Percentiles rank a stretch among this genome's conserved stretches.
These are phyloP conservation scores for Apodospora peruviana DNA, from an alignment of 495 filamentous ascomycete genomes.

Conservation along the genomic window DNA sequence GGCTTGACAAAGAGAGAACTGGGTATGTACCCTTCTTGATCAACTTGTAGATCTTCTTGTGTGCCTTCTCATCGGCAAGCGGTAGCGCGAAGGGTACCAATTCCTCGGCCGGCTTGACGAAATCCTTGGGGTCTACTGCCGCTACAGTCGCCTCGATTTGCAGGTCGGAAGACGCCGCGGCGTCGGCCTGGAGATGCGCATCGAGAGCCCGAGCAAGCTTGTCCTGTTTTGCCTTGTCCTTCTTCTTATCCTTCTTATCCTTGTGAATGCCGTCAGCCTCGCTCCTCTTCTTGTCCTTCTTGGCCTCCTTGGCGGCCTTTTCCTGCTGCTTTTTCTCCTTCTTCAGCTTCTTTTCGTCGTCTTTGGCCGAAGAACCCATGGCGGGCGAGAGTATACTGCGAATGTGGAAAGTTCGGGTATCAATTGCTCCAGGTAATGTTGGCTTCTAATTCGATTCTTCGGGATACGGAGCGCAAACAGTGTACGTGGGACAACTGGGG, in stretches of 20 bases:
- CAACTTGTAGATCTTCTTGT: constrained; percentile 88
- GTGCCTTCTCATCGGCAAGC: constrained; percentile 80
- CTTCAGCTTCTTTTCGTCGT: constrained; percentile 17
- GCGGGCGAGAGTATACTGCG: too few species aligned
- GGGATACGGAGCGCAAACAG: too few species aligned
- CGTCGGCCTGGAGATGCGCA: constrained; percentile 25
- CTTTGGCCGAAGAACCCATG: constrained; percentile 19
- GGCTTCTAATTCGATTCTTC: too few species aligned
- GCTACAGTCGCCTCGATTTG: constrained; percentile 35
- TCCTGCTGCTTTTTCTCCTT: constrained; percentile 15
- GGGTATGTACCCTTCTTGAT: constrained; percentile 76
- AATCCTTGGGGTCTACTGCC: constrained; percentile 24
- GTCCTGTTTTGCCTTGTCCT: constrained; percentile 51
- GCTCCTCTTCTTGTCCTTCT: constrained; percentile 68
- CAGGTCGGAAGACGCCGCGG: constrained; percentile 14
- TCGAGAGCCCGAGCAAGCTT: constrained; percentile 36
- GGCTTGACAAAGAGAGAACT: constrained; percentile 1
- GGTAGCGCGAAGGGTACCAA: constrained; percentile 92
- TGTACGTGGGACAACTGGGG: too few species aligned
- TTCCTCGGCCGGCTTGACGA: constrained; percentile 55
- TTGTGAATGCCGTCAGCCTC: constrained; percentile 71
- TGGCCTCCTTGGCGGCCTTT: constrained; percentile 82
- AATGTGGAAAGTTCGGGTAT: too few species aligned
- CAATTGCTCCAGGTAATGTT: too few species aligned
- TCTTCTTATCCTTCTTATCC: constrained; percentile 58